These are phyloP conservation scores for Schizopora paradoxa DNA, from an alignment of 1,284 basidiomycete genomes.

Conservation along the genomic window DNA sequence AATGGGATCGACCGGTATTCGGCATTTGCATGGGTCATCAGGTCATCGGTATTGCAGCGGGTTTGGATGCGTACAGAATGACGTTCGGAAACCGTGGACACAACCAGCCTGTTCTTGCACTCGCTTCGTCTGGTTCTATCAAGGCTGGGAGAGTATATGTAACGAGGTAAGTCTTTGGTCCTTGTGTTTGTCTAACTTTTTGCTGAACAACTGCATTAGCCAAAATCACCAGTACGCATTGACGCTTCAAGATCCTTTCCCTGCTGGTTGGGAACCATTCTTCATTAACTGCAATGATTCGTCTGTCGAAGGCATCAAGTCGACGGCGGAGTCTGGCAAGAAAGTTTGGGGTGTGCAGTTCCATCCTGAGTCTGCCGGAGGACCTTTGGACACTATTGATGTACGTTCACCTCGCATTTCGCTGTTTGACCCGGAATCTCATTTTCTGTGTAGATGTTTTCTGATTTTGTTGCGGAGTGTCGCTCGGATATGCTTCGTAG, in stretches of 20 bases:
- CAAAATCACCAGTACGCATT: slow-evolving; percentile 98
- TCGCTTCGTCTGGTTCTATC: slow-evolving; percentile 87
- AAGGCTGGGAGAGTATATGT: slow-evolving; percentile 96
- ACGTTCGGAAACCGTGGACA: slow-evolving; percentile 99
- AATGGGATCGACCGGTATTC: slow-evolving; percentile 93
- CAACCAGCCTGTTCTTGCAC: slow-evolving; percentile 95
- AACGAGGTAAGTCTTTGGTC: slow-evolving; percentile 60
- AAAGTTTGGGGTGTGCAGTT: slow-evolving; percentile 95
- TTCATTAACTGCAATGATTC: slow-evolving; percentile 98
- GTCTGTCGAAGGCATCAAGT: slow-evolving; percentile 96
- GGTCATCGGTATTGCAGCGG: slow-evolving; percentile 95
- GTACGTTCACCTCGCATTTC: slow-evolving; percentile 35
- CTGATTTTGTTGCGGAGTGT: slow-evolving; percentile 83
- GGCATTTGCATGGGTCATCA: slow-evolving; percentile 99
- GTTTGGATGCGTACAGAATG: slow-evolving; percentile 95
- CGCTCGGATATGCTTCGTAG: slow-evolving; percentile 43
- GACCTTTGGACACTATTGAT: slow-evolving; percentile 90
- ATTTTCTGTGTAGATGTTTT: slow-evolving; percentile 67
- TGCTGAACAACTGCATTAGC: slow-evolving; percentile 31
- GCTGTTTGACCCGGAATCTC: slow-evolving; percentile 5
- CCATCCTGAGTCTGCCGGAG: slow-evolving; percentile 92
- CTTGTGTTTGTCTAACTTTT: slow-evolving; percentile 1
- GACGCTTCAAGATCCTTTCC: slow-evolving; percentile 88
- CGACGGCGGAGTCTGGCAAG: slow-evolving; percentile 80
- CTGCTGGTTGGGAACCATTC: slow-evolving; percentile 92